phyloP scores from a whole-genome alignment of 768 basidiomycete species.

The Suillus occidentalis region DNA sequence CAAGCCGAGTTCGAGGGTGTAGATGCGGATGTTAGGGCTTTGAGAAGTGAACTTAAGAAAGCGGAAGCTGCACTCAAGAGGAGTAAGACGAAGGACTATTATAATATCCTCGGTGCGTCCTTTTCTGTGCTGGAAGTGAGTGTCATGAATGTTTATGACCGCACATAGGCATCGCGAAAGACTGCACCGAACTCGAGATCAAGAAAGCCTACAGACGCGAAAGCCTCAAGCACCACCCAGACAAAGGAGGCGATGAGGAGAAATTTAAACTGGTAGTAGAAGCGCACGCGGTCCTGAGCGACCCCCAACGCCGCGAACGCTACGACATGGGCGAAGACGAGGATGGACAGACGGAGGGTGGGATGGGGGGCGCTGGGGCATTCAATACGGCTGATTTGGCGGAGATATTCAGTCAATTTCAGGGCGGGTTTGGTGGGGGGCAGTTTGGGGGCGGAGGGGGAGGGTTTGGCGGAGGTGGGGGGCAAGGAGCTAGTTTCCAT shows the following conservation, averaged over 20 bases:
- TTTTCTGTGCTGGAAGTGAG: background rate
- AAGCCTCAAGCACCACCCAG: constrained; percentile 82
- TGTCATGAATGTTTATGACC: background rate
- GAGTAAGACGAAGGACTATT: constrained; percentile 90
- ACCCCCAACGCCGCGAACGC: constrained; percentile 66
- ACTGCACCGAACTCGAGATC: constrained; percentile 70
- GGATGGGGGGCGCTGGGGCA: constrained; percentile 42
- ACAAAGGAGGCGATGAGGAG: constrained; percentile 95
- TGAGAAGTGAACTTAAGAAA: constrained; percentile 71
- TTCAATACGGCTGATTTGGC: constrained; percentile 55
- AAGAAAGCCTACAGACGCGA: constrained; percentile 91
- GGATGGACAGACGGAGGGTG: constrained; percentile 55
- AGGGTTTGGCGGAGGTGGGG: constrained; percentile 16
- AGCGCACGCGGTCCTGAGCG: constrained; percentile 80
- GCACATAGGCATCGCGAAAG: constrained; percentile 45
- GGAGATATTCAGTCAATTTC: constrained; percentile 65
- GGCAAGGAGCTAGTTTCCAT: constrained; percentile 26
- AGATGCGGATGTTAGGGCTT: constrained; percentile 60
- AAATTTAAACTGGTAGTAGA: constrained; percentile 91
- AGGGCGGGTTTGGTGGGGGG: constrained; percentile 35
- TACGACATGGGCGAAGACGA: constrained; percentile 86
- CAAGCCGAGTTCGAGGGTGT: constrained; percentile 64
- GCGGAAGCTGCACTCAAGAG: constrained; percentile 81
- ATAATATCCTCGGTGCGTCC: constrained; percentile 62
- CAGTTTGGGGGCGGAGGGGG: constrained; percentile 25